Evolutionary conservation across 2,329 filamentous ascomycete species (phyloP).

Genomic region (Botrytis squamosa): DNA sequence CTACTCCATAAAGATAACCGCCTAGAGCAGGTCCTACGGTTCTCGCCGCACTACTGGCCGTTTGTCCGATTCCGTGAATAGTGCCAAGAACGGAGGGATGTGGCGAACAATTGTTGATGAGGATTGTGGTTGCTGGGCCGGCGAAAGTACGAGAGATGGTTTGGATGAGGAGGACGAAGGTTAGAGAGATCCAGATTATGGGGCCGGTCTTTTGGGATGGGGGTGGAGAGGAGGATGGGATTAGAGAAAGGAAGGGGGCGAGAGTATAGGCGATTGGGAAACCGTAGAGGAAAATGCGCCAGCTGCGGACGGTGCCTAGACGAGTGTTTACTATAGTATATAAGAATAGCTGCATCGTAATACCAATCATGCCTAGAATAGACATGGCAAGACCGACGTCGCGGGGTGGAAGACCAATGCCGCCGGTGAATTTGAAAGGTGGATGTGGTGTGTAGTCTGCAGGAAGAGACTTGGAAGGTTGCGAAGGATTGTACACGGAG

Average conservation of each 20-base stretch:
- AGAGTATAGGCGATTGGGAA: slow-evolving; percentile 70
- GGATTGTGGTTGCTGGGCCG: slow-evolving; percentile 30
- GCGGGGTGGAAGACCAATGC: slow-evolving; percentile 69
- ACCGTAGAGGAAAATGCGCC: slow-evolving; percentile 65
- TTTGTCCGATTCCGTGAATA: slow-evolving; percentile 58
- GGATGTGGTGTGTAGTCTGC: slow-evolving; percentile 50
- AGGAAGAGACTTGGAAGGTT: slow-evolving; percentile 27
- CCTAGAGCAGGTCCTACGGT: slow-evolving; percentile 60
- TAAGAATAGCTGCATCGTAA: slow-evolving; percentile 67
- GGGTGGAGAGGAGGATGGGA: slow-evolving; percentile 48
- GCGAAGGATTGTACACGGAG: slow-evolving; percentile 45
- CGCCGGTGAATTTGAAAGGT: slow-evolving; percentile 58
- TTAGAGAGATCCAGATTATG: slow-evolving; percentile 33
- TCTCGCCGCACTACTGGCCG: slow-evolving; percentile 55
- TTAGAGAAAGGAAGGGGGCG: slow-evolving; percentile 68
- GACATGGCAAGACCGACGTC: slow-evolving; percentile 77
- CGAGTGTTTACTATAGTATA: slow-evolving; percentile 67
- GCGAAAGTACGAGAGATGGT: slow-evolving; percentile 67
- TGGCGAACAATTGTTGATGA: slow-evolving; percentile 56
- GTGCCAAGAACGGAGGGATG: slow-evolving; percentile 58
- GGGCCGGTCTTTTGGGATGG: slow-evolving; percentile 36
- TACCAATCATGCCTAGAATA: slow-evolving; percentile 73
- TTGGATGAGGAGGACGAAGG: slow-evolving; percentile 56
- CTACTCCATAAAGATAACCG: slow-evolving; percentile 60
- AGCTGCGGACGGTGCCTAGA: slow-evolving; percentile 67